Evolutionary conservation across 2,329 filamentous ascomycete species (phyloP).

Genomic region (Xylaria sp.): DNA sequence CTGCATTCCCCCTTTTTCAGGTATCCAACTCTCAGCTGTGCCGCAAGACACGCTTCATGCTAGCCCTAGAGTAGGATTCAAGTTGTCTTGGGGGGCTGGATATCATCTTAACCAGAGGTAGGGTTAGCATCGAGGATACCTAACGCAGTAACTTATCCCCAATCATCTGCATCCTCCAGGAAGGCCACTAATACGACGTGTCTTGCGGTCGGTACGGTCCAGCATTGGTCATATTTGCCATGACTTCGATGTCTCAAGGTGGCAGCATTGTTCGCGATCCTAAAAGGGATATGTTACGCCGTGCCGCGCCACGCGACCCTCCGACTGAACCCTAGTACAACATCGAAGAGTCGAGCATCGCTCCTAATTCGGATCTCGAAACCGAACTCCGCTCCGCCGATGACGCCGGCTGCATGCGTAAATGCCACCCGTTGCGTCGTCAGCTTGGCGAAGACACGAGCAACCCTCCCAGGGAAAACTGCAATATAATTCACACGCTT

Average conservation of each 20-base stretch:
- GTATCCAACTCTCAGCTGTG: not conserved
- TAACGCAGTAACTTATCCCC: not conserved
- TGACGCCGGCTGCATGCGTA: not conserved
- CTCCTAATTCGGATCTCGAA: slow-evolving; percentile 15
- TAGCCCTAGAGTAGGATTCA: not conserved
- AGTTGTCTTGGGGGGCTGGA: not conserved
- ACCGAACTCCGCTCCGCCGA: not conserved
- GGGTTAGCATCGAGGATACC: not conserved
- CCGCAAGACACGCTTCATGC: not conserved
- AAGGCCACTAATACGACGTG: not conserved
- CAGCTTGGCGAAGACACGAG: not conserved
- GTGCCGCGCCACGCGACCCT: slow-evolving; percentile 3
- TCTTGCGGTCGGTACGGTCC: not conserved
- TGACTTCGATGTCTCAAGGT: not conserved
- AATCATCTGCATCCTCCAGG: not conserved
- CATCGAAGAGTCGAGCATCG: not conserved
- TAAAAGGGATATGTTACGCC: not conserved
- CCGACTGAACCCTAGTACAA: not conserved
- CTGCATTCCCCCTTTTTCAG: not conserved
- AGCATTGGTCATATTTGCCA: slow-evolving; percentile 12
- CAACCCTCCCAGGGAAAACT: not conserved
- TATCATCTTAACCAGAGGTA: not conserved
- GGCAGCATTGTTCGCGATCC: not conserved
- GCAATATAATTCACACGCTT: not conserved
- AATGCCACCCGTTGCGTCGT: not conserved